Evolutionary conservation across 441 rosid genomes (phyloP).

Genomic region (Viola pubescens): DNA sequence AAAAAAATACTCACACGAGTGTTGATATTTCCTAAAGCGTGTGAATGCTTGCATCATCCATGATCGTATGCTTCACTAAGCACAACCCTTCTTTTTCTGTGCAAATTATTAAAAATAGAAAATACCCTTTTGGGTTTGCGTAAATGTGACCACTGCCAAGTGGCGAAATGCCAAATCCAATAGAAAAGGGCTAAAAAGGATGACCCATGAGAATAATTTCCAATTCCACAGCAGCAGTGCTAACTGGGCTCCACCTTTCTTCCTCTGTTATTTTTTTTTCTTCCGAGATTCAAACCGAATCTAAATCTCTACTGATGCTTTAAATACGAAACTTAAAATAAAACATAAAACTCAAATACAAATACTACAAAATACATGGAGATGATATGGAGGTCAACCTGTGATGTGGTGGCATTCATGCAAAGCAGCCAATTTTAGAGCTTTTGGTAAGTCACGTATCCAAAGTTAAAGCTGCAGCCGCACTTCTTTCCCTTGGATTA

Average conservation of each 20-base stretch:
- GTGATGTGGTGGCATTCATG: too few species aligned
- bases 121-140: constrained; percentile 30
- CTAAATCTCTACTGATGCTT: constrained; percentile 9
- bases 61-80: constrained; percentile 69
- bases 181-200: constrained; percentile 20
- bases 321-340: neutral
- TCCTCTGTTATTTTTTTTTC: constrained; percentile 12
- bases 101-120: too few species aligned
- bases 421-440: too few species aligned
- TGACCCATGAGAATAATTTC: neutral
- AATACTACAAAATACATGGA: neutral
- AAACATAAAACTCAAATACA: neutral
- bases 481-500: too few species aligned
- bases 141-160: constrained; percentile 47
- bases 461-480: too few species aligned
- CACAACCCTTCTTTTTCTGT: constrained; percentile 28
- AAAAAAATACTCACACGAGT: too few species aligned
- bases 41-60: constrained; percentile 55
- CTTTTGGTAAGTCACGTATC: too few species aligned
- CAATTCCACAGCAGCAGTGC: constrained; percentile 19
- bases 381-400: too few species aligned
- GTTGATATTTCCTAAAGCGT: constrained; percentile 6
- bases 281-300: constrained; percentile 15
- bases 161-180: constrained; percentile 19
- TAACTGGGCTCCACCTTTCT: constrained; percentile 40